A percentile compares a stretch with the other conserved stretches of the same genome.
Conservation (phyloP, 129 eudicot species). For the Dittrichia graveolens region DNA sequence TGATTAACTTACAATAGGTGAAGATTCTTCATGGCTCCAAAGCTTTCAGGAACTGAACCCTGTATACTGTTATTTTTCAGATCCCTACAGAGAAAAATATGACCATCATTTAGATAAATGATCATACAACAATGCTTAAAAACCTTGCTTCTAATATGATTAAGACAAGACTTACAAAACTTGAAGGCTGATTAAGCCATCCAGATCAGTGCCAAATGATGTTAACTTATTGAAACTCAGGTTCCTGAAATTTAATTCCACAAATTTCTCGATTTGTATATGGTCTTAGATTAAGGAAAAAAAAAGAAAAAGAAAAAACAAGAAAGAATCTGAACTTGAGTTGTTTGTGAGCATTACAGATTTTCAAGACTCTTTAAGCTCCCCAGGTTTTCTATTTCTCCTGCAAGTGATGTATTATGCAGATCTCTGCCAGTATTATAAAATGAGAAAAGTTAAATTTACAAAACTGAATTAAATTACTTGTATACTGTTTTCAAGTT, state of each 20-base stretch:
- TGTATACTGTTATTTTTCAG: conserved; percentile 76
- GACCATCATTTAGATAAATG: conserved; percentile 12
- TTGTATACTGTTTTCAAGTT: conserved; percentile 12
- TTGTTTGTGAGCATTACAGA: conserved; percentile 49
- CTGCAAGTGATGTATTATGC: conserved; percentile 85
- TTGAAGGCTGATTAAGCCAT: conserved; percentile 68
- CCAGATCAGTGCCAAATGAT: conserved; percentile 79
- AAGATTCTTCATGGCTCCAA: conserved; percentile 72
- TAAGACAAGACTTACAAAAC: conserved; percentile 54
- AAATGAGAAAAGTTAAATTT: conserved; percentile 17
- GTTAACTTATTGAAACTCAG: conserved; percentile 79
- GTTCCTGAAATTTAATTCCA: conserved; percentile 56
- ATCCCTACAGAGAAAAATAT: conserved; percentile 54
- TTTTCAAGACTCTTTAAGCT: conserved; percentile 74
- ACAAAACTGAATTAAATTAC: conserved; percentile 4
- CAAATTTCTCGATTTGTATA: neutral
- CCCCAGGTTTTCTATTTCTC: conserved; percentile 81
- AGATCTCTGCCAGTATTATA: conserved; percentile 57
- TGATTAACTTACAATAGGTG: conserved; percentile 68
- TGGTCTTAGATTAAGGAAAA: neutral
- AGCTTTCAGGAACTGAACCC: conserved; percentile 76
- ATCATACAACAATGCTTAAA: conserved; percentile 18
- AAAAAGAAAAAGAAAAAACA: neutral
- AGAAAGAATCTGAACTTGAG: conserved; percentile 1
- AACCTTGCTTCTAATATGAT: neutral